Evolutionary conservation across 2,329 filamentous ascomycete species (phyloP).

Genomic region (Tolypocladium tundrense): DNA sequence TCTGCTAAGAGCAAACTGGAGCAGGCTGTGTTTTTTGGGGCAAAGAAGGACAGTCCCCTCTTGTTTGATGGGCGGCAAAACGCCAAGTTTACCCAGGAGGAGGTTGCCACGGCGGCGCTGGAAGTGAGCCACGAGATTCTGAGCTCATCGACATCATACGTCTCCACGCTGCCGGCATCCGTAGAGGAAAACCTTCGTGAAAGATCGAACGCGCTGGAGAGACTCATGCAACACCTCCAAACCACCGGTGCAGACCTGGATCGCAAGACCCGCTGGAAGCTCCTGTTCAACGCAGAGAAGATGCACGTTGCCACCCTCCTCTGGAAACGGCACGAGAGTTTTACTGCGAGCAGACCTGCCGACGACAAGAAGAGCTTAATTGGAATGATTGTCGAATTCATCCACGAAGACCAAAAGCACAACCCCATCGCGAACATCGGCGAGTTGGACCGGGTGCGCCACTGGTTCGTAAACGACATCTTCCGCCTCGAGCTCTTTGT

Average conservation of each 20-base stretch:
- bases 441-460: slow-evolving; percentile 71
- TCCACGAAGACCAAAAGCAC: slow-evolving; percentile 68
- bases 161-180: slow-evolving; percentile 62
- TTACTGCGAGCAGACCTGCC: slow-evolving; percentile 46
- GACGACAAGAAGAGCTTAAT: slow-evolving; percentile 61
- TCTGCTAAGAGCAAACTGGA: slow-evolving; percentile 85
- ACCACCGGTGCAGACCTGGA: slow-evolving; percentile 57
- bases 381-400: slow-evolving; percentile 62
- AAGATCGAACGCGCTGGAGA: slow-evolving; percentile 62
- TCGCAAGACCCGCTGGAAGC: slow-evolving; percentile 60
- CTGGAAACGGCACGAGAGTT: slow-evolving; percentile 71
- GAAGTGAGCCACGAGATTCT: slow-evolving; percentile 74
- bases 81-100: slow-evolving; percentile 54
- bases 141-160: slow-evolving; percentile 62
- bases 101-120: slow-evolving; percentile 68
- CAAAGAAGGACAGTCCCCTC: slow-evolving; percentile 74
- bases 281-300: slow-evolving; percentile 88
- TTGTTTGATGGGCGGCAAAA: slow-evolving; percentile 63
- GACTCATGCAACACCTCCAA: slow-evolving; percentile 62
- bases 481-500: slow-evolving; percentile 63
- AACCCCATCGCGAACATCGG: slow-evolving; percentile 51
- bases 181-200: slow-evolving; percentile 72
- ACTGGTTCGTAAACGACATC: slow-evolving; percentile 76
- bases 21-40: slow-evolving; percentile 88
- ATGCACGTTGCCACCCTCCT: slow-evolving; percentile 68